Conservation (phyloP, 2,329 filamentous ascomycete species). For the Claviceps quebecensis region DNA sequence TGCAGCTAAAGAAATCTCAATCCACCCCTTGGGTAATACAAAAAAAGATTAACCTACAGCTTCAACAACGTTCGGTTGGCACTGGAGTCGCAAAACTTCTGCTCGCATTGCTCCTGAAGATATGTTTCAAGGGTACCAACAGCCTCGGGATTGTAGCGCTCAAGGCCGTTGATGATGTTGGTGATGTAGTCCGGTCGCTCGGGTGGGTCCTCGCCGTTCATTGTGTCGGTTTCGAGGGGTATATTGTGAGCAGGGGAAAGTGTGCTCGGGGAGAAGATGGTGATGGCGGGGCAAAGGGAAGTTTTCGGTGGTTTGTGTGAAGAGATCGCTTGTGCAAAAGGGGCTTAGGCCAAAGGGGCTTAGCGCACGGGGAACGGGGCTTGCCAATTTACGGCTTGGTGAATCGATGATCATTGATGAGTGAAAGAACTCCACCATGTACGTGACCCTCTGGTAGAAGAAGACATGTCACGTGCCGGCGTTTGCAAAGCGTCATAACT, state of each 20-base stretch:
- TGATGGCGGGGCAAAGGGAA: slow-evolving; percentile 28
- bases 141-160: slow-evolving; percentile 97
- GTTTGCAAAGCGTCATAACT: slow-evolving; percentile 18
- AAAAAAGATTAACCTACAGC: slow-evolving; percentile 57
- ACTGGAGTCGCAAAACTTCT: slow-evolving; percentile 88
- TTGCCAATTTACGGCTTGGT: slow-evolving; percentile 7
- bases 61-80: slow-evolving; percentile 93
- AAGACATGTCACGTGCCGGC: slow-evolving; percentile 18
- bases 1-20: not conserved
- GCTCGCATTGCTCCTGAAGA: slow-evolving; percentile 86
- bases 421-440: too few relatives aligned
- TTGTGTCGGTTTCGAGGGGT: slow-evolving; percentile 24
- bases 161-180: slow-evolving; percentile 87
- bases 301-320: slow-evolving; percentile 29
- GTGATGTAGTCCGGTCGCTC: slow-evolving; percentile 88
- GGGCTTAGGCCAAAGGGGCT: slow-evolving; percentile 22
- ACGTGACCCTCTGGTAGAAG: too few relatives aligned
- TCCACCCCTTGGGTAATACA: not conserved
- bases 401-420: too few relatives aligned
- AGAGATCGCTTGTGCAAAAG: slow-evolving; percentile 23
- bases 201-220: slow-evolving; percentile 72
- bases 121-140: slow-evolving; percentile 89
- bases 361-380: slow-evolving; percentile 17
- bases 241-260: slow-evolving; percentile 9
- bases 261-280: slow-evolving; percentile 17